phyloP scores from a whole-genome alignment of 495 filamentous ascomycete genomes.

The Parmelia sp. region DNA sequence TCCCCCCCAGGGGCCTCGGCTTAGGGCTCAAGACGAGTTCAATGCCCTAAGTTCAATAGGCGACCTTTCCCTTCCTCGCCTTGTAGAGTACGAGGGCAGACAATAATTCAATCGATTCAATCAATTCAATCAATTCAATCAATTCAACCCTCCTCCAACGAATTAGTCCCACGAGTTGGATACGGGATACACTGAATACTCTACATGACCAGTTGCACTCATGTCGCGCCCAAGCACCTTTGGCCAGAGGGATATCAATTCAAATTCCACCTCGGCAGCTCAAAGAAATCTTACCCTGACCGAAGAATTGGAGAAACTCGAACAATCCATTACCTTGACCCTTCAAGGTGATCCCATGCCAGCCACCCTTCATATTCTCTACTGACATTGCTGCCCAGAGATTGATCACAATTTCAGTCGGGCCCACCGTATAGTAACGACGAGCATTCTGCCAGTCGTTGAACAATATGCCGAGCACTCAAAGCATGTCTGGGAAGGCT shows the following conservation, averaged over 20 bases:
- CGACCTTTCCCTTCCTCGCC: no score
- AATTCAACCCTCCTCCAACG: no score
- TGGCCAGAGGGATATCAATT: neutral
- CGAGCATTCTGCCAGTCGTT: constrained; percentile 87
- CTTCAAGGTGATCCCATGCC: constrained; percentile 62
- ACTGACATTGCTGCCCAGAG: constrained; percentile 48
- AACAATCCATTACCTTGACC: constrained; percentile 94
- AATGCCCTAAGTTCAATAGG: neutral
- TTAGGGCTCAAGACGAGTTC: neutral
- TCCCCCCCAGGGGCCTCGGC: no score
- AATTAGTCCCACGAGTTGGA: neutral
- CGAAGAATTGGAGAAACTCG: constrained; percentile 91
- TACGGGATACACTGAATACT: no score
- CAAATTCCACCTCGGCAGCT: constrained; percentile 30
- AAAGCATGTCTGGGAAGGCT: constrained; percentile 90
- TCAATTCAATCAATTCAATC: no score
- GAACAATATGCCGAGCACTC: constrained; percentile 95
- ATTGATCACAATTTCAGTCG: constrained; percentile 98
- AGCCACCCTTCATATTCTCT: constrained; percentile 4
- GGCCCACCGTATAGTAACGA: constrained; percentile 92
- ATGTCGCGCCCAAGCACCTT: constrained; percentile 48
- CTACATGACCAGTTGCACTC: neutral
- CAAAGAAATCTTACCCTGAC: constrained; percentile 71
- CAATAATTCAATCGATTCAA: no score
- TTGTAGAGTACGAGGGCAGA: no score